Conservation (phyloP, 108 stramenopile species). For the Aurantiochytrium sp. region DNA sequence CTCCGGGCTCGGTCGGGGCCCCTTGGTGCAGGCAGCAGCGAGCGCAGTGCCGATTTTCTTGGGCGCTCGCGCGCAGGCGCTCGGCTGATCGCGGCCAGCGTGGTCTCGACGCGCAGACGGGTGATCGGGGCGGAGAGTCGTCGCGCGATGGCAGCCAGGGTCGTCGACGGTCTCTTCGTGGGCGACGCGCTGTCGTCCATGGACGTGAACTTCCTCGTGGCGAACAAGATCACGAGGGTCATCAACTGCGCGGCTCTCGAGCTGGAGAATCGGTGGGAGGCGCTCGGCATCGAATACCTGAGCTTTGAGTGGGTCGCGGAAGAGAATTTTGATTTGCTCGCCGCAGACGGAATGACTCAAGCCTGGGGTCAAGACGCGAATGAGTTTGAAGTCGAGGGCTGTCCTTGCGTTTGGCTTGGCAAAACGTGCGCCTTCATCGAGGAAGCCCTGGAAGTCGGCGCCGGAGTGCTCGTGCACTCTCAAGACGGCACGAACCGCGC, state of each 20-base stretch:
- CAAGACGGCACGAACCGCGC: constrained; percentile 10
- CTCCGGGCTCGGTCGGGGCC: too few species aligned
- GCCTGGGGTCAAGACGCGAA: background rate
- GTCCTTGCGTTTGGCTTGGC: background rate
- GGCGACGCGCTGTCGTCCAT: background rate
- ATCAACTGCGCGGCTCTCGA: constrained; percentile 24
- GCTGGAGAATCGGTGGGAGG: constrained; percentile 19
- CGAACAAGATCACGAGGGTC: constrained; percentile 27
- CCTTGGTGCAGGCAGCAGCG: too few species aligned
- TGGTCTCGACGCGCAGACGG: too few species aligned
- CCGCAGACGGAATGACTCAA: background rate
- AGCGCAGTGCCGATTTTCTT: too few species aligned
- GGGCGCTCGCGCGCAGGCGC: too few species aligned
- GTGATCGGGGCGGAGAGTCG: too few species aligned
- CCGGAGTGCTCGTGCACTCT: constrained; percentile 14
- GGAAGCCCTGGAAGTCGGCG: background rate
- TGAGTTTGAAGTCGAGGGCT: background rate
- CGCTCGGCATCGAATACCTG: constrained; percentile 13
- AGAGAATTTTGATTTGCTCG: constrained; percentile 17
- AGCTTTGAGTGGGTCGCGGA: background rate
- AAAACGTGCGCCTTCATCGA: constrained; percentile 25
- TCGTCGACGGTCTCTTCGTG: constrained; percentile 28
- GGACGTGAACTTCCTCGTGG: constrained; percentile 20
- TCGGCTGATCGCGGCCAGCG: too few species aligned
- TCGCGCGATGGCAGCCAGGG: constrained; percentile 20